Evolutionary conservation across 305 asterid species (phyloP).

Genomic region (Withania somnifera): DNA sequence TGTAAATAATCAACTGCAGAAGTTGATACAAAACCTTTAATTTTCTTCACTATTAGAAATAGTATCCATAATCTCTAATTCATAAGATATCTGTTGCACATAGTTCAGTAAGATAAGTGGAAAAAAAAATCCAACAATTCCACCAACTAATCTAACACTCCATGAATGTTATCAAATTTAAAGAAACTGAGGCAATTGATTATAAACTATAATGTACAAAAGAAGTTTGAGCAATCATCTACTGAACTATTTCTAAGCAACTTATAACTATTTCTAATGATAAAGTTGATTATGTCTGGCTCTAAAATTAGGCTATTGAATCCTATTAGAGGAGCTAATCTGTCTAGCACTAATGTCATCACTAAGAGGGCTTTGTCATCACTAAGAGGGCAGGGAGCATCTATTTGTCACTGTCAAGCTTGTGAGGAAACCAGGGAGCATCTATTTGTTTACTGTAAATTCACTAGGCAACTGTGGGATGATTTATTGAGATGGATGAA

Average conservation of each 20-base stretch:
- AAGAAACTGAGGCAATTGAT: background rate
- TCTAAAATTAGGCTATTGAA: constrained; percentile 1
- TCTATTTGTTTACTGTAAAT: background rate
- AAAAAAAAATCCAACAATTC: background rate
- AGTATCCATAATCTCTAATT: background rate
- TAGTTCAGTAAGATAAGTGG: background rate
- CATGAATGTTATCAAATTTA: background rate
- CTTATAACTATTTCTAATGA: background rate
- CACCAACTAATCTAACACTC: background rate
- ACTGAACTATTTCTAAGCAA: background rate
- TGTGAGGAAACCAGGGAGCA: background rate
- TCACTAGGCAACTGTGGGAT: background rate
- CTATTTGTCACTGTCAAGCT: background rate
- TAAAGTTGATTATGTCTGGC: background rate
- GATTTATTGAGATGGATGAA: background rate
- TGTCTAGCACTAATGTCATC: background rate
- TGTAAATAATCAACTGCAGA: background rate
- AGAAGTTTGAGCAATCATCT: background rate
- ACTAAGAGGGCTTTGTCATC: background rate
- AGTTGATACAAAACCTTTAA: background rate
- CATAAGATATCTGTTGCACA: background rate
- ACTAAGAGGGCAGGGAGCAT: background rate
- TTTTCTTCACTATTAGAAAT: background rate
- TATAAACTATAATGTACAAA: background rate
- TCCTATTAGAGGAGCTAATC: background rate